These are phyloP conservation scores for Quercus phellos DNA, from an alignment of 331 rosid species.

Conservation along the genomic window DNA sequence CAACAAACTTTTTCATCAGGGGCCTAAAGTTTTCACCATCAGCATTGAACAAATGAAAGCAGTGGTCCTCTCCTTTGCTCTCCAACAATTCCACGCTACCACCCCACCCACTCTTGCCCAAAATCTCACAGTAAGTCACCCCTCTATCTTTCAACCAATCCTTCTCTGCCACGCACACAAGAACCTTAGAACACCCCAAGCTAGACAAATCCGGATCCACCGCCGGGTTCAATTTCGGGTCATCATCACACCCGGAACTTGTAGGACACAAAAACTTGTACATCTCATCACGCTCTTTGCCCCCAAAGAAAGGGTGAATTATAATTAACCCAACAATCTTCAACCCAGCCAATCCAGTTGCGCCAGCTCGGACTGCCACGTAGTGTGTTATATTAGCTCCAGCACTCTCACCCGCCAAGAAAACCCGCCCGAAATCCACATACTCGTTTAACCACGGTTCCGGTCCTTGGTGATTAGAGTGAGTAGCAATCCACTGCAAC, in stretches of 20 bases:
- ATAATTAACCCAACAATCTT: conserved; percentile 3
- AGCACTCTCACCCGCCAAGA: conserved; percentile 16
- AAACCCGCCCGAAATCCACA: conserved; percentile 17
- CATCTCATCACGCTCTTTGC: neutral
- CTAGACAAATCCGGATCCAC: conserved; percentile 1
- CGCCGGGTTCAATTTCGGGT: conserved; percentile 16
- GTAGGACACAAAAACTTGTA: conserved; percentile 9
- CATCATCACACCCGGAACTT: conserved; percentile 13
- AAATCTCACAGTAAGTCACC: neutral
- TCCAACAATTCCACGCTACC: conserved; percentile 22
- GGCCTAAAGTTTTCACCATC: neutral
- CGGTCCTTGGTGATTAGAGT: neutral
- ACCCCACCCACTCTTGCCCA: conserved; percentile 10
- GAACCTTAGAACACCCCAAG: conserved; percentile 3
- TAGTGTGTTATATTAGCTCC: conserved; percentile 18
- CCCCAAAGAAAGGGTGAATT: conserved; percentile 16
- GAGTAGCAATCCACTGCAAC: conserved; percentile 16
- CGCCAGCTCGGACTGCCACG: conserved; percentile 18
- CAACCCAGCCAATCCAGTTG: neutral
- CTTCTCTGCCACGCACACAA: conserved; percentile 18
- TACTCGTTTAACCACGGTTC: conserved; percentile 12
- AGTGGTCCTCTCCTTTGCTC: conserved; percentile 25
- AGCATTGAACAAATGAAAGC: conserved; percentile 25
- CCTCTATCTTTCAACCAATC: conserved; percentile 20
- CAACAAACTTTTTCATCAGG: neutral